Conservation (phyloP, 768 basidiomycete genomes). For the Daedalea quercina region DNA sequence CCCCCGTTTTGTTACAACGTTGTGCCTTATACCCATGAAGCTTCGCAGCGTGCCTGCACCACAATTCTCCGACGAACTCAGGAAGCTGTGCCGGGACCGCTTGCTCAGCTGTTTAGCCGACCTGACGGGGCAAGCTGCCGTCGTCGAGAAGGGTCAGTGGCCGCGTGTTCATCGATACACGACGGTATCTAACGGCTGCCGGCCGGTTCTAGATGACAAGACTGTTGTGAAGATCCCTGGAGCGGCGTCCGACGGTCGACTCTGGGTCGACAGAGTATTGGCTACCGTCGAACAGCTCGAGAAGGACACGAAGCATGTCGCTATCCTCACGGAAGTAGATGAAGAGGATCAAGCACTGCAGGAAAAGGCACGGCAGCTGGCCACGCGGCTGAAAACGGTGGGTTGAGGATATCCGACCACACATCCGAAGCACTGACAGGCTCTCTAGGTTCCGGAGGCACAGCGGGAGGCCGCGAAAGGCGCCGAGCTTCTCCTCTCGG, state of each 20-base stretch:
- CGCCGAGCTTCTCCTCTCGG: constrained; percentile 62
- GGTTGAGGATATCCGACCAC: background rate
- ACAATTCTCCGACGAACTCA: constrained; percentile 66
- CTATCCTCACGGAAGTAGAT: constrained; percentile 42
- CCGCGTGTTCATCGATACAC: background rate
- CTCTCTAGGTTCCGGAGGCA: constrained; percentile 29
- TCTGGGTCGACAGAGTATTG: constrained; percentile 72
- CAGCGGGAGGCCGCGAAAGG: constrained; percentile 57
- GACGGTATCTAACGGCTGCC: background rate
- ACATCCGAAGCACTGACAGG: background rate
- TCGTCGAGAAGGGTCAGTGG: constrained; percentile 44
- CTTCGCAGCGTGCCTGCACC: constrained; percentile 57
- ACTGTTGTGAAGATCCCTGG: constrained; percentile 50
- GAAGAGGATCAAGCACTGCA: constrained; percentile 47
- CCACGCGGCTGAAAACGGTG: constrained; percentile 41
- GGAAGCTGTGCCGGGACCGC: constrained; percentile 56
- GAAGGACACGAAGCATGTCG: constrained; percentile 63
- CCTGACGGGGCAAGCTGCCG: constrained; percentile 50
- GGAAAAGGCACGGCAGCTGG: constrained; percentile 35
- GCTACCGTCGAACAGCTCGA: constrained; percentile 49
- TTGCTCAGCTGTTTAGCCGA: constrained; percentile 72
- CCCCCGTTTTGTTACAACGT: background rate
- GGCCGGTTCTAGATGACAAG: constrained; percentile 31
- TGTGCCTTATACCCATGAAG: constrained; percentile 29
- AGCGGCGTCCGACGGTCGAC: constrained; percentile 63